Evolutionary conservation across 306 rosid genomes (phyloP).

Genomic region (Ammopiptanthus mongolicus): DNA sequence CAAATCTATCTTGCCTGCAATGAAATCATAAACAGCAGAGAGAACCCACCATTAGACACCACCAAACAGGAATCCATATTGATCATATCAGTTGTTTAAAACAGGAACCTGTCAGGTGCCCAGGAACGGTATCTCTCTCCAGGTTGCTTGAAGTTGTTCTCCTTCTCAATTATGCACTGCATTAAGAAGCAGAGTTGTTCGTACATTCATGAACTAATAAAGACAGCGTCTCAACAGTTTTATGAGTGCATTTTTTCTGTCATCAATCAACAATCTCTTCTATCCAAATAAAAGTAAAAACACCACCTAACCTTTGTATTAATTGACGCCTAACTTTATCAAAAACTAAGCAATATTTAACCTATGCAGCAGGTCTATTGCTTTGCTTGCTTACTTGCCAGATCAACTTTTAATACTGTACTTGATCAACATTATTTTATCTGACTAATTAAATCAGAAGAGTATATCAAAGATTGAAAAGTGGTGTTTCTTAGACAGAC

Average conservation of each 20-base stretch:
- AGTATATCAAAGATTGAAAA: neutral
- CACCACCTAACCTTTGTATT: neutral
- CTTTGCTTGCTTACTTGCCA: neutral
- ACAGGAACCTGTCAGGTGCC: conserved; percentile 70
- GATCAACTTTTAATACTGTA: neutral
- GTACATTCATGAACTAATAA: neutral
- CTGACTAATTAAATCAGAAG: neutral
- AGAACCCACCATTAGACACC: conserved; percentile 14
- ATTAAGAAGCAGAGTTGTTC: conserved; percentile 15
- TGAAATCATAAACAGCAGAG: neutral
- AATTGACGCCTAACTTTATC: neutral
- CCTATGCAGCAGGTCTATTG: neutral
- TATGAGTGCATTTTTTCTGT: neutral
- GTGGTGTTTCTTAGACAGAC: neutral
- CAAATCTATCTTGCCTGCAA: conserved; percentile 81
- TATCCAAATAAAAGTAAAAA: neutral
- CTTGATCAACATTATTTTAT: neutral
- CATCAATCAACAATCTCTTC: neutral
- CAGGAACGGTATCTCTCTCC: conserved; percentile 92
- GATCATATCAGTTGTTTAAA: neutral
- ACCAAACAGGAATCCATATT: neutral
- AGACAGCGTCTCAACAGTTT: neutral
- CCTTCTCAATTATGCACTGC: conserved; percentile 66
- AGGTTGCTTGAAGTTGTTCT: conserved; percentile 89
- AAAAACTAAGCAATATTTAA: neutral